phyloP scores from a whole-genome alignment of 352 stramenopile species.

The Phytopythium kandeliae region DNA sequence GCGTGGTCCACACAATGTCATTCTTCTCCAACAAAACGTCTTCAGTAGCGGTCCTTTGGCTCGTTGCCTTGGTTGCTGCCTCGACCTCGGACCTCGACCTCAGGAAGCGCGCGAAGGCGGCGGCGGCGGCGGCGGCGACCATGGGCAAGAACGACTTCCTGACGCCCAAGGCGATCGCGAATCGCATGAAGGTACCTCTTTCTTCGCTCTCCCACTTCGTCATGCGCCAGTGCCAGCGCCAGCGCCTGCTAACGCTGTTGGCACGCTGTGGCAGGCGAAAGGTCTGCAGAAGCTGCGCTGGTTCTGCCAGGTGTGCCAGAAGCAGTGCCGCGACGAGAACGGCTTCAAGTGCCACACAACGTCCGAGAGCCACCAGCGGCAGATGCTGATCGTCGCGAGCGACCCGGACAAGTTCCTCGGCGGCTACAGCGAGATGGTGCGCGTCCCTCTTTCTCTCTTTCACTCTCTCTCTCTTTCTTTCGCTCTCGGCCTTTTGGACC shows the following conservation, averaged over 20 bases:
- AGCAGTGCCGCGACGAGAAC: conserved; percentile 99
- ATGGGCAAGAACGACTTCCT: conserved; percentile 87
- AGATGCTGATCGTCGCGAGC: conserved; percentile 98
- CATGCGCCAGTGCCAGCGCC: no score
- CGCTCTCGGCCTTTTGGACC: no score
- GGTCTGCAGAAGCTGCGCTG: conserved; percentile 98
- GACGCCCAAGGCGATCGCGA: conserved; percentile 81
- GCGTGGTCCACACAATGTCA: no score
- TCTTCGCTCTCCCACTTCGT: not conserved
- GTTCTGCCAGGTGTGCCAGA: conserved; percentile 99
- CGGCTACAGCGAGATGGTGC: conserved; percentile 75
- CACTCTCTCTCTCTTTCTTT: not conserved
- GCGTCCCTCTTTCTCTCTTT: not conserved
- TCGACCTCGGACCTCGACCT: not conserved
- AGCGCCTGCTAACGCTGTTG: no score
- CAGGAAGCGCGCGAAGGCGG: not conserved
- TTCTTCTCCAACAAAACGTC: no score
- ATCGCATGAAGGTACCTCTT: conserved; percentile 71
- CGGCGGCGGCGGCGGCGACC: conserved; percentile 1
- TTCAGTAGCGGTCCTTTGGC: no score
- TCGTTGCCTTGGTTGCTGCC: no score
- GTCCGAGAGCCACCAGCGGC: conserved; percentile 95
- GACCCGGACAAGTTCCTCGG: conserved; percentile 95
- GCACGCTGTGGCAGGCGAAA: conserved; percentile 86
- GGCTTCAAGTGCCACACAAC: conserved; percentile 99